Base-by-base conservation (phyloP, 805 yeast species). In the Yarrowia porcina region DNA sequence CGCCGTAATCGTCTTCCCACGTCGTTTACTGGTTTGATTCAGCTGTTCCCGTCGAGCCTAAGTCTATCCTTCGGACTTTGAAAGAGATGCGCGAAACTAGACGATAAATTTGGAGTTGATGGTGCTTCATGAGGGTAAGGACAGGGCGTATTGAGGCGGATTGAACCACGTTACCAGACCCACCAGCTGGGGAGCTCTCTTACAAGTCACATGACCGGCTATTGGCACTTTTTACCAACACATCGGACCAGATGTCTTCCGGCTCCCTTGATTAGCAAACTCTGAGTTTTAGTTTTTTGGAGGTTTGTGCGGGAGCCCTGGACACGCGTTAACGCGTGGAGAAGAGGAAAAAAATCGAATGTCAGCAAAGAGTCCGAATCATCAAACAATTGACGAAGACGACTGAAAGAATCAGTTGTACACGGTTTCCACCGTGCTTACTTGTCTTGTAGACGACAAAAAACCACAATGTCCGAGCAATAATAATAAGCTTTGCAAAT, bases 241-340 rank as follows among this genome's bases (percentile, higher is more conserved):
- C 23, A 28, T 13, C 27, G 36, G 36, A 45, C 20, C 36, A 44
- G n/a, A 18, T 10, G 25, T 13, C 23, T 17, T 12, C 36, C 36
- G 52, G 21, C 52, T 44, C 50, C 50, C 52, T 45, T 45, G 52
- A 45, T 45, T 30, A 28, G 36, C 52, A 45, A 45, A 45, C 52
- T 45, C 52, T 45, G 52, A 45, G 36, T 45, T 45, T 45, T 30
- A 28, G 18, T 11, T 13, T 44, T 41, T 44, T 25, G 21, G 52
- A 28, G 52, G 52, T 30, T 45, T 45, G 52, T 45, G 36, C 52
- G 52, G 36, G 50, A 42, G 13, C 45, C 30, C 35, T 17, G 50
- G 33, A 18, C 18, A 42, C 49, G 50, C 50, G 50, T 28, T 17
- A 15, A 45, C 52, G 52, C 36, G 27, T 30, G 27, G 13, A 13